Evolutionary conservation across 495 filamentous ascomycete genomes (phyloP), one percentile per base, ranked within the genome.

Genomic region (Trichoderma erinaceum): DNA sequence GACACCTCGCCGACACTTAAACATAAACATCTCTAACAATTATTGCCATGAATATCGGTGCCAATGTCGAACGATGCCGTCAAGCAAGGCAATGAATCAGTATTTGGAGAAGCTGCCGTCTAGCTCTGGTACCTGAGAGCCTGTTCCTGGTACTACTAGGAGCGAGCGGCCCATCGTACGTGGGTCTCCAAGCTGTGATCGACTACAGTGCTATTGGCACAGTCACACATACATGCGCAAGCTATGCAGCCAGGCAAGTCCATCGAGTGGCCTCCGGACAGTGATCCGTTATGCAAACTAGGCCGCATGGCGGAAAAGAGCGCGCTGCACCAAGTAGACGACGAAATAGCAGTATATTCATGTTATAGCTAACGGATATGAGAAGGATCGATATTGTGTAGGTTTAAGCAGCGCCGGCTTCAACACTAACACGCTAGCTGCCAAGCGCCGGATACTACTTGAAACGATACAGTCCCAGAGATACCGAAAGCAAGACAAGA

Each of bases 101-200:
- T 3, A 38, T 38, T 38, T 38, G 35, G 35, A 38, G 35, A 38
- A 38, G 35, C 35, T 38, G 35, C 35, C 35, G 35, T 38, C 44
- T 48, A 48, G 15, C 4, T 48, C 8, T 32, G 2, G 56, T 29
- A 11, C 56, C 56, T 32, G 50, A 25, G 50, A 23, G 5, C 27
- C 27, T 16, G 56, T 25, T 61, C 56, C 25, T 32, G 27, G 13
- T 61, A 32, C 29, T n/a, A 15, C 52, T 32, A 29, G 12, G 50
- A 12, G 11, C n/a, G 56, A 32, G 25, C n/a, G 56, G 13, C 56
- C n/a, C 23, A 61, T 61, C 27, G 10, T 32, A 15, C 15, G 56
- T 61, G 56, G 56, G 56, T 61, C 56, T 13, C 56, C 56, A 61
- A 7, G 56, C 12, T 61, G 27, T 32, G 56, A 61, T 61, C 56